Conservation (phyloP, 495 filamentous ascomycete genomes). For the Parmelia sp. region DNA sequence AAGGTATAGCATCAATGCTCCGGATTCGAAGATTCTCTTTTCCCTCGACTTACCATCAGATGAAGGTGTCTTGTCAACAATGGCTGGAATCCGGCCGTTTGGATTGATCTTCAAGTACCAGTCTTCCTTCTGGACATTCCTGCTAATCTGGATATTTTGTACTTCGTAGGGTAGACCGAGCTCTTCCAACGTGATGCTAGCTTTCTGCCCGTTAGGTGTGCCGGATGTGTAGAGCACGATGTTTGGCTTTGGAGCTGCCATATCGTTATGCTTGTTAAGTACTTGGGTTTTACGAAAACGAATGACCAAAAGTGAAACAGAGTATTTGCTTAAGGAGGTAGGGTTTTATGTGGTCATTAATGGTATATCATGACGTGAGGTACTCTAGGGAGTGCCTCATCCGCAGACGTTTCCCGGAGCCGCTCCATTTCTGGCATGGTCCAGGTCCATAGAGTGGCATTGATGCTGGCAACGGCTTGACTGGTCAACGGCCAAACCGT, state of each 20-base stretch:
- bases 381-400: not conserved
- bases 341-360: not conserved
- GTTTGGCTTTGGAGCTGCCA: conserved; percentile 22
- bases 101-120: conserved; percentile 87
- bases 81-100: conserved; percentile 81
- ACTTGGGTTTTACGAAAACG: no score
- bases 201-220: conserved; percentile 50
- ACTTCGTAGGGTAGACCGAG: conserved; percentile 61
- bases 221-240: conserved; percentile 36
- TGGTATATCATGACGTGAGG: not conserved
- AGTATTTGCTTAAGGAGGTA: not conserved
- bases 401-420: not conserved
- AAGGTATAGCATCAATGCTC: conserved; percentile 45
- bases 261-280: not conserved
- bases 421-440: not conserved
- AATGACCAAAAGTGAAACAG: not conserved
- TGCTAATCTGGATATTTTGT: conserved; percentile 55
- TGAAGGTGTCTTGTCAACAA: conserved; percentile 53
- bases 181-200: conserved; percentile 77
- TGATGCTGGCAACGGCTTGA: not conserved
- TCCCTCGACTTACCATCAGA: conserved; percentile 30
- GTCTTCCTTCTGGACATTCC: conserved; percentile 64
- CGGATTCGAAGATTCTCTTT: conserved; percentile 44
- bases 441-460: not conserved
- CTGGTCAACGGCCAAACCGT: not conserved